A percentile compares a stretch with the other conserved stretches of the same genome.
Evolutionary conservation across 129 eudicot genomes (phyloP).

Genomic region (Flaveria linearis): DNA sequence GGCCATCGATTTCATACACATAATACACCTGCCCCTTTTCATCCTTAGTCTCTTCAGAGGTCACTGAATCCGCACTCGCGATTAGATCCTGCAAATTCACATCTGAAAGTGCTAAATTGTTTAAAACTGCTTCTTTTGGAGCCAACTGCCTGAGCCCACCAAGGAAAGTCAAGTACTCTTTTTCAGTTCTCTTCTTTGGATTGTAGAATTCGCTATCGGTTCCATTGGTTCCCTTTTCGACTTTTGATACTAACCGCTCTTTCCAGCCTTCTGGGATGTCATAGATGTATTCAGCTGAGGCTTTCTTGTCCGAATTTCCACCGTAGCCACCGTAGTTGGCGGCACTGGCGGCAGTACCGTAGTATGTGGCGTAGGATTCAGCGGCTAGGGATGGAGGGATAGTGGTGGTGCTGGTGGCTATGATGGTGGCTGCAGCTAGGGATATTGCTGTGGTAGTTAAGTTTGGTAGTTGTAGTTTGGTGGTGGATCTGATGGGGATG

Average conservation of each 20-base stretch:
- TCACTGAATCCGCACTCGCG: slow-evolving; percentile 62
- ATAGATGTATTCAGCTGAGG: slow-evolving; percentile 87
- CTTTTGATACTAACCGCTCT: slow-evolving; percentile 77
- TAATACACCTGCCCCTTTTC: slow-evolving; percentile 90
- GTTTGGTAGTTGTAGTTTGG: slow-evolving; percentile 41
- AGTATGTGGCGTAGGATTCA: slow-evolving; percentile 57
- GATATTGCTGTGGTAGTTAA: slow-evolving; percentile 51
- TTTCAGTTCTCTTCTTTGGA: slow-evolving; percentile 77
- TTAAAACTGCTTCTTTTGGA: slow-evolving; percentile 71
- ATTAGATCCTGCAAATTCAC: slow-evolving; percentile 79
- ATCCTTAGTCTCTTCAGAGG: slow-evolving; percentile 67
- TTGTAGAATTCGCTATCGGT: slow-evolving; percentile 94
- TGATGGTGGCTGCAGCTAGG: slow-evolving; percentile 41
- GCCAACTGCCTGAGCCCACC: slow-evolving; percentile 70
- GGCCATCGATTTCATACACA: slow-evolving; percentile 70
- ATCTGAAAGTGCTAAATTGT: slow-evolving; percentile 83
- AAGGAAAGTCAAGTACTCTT: slow-evolving; percentile 72
- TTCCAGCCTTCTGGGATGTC: slow-evolving; percentile 97
- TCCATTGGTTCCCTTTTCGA: slow-evolving; percentile 95
- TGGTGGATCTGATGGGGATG: slow-evolving; percentile 45
- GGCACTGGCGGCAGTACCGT: slow-evolving; percentile 96
- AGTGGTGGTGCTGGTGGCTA: slow-evolving; percentile 47
- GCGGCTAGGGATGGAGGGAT: slow-evolving; percentile 46
- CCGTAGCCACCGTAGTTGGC: slow-evolving; percentile 98
- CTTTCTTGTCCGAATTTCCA: slow-evolving; percentile 80